A percentile compares a stretch with the other conserved stretches of the same genome.
These are phyloP conservation scores for Coemansia sp. DNA, from an alignment of 192 early-diverging fungal species.

Conservation along the genomic window DNA sequence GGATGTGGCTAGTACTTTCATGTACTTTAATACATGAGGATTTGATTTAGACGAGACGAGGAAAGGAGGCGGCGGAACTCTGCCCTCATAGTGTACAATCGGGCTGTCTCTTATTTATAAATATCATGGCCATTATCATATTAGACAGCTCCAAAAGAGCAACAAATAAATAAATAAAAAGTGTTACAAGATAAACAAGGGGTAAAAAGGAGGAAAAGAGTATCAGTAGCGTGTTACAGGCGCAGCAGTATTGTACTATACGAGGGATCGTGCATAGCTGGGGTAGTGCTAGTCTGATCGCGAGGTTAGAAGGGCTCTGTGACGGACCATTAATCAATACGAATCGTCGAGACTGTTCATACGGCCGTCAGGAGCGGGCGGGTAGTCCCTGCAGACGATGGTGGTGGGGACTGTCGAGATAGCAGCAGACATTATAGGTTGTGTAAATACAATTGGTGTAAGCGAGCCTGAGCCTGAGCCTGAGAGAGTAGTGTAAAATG, in stretches of 20 bases:
- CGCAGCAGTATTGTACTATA: background rate
- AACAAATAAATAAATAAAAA: background rate
- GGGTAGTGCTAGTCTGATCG: background rate
- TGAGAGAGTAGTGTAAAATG: background rate
- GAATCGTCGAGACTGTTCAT: background rate
- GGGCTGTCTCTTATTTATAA: background rate
- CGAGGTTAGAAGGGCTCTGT: background rate
- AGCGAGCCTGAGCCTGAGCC: background rate
- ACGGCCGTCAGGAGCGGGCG: background rate
- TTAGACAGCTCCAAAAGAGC: conserved; percentile 2
- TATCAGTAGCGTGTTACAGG: background rate
- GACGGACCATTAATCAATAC: background rate
- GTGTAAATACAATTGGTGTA: background rate
- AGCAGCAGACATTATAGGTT: conserved; percentile 11
- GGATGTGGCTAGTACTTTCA: background rate
- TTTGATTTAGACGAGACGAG: conserved; percentile 1
- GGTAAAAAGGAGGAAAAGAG: too few relatives aligned
- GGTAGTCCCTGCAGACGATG: conserved; percentile 22
- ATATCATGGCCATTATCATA: background rate
- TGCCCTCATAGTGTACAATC: background rate
- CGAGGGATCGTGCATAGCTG: background rate
- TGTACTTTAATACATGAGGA: background rate
- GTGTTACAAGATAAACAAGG: background rate
- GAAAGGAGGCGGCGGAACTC: background rate
- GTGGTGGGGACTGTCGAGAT: background rate